phyloP scores from a whole-genome alignment of 2,329 filamentous ascomycete species.

The Thermothelomyces thermophilus region DNA sequence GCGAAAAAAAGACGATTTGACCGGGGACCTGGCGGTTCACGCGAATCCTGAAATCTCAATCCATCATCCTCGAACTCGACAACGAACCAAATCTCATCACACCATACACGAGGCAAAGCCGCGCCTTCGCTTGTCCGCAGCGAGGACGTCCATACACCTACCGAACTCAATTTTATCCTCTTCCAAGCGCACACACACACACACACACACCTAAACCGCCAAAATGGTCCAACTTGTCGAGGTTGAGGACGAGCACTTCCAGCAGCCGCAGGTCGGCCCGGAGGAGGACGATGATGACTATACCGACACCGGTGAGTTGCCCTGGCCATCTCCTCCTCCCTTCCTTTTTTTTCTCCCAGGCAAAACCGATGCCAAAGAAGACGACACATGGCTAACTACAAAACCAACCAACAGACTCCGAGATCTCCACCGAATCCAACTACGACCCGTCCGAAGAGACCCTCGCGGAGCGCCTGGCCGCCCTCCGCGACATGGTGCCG shows the following conservation, averaged over 20 bases:
- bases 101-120: neutral
- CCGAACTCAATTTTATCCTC: neutral
- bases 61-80: slow-evolving; percentile 7
- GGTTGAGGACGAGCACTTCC: slow-evolving; percentile 94
- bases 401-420: slow-evolving; percentile 56
- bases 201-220: slow-evolving; percentile 21
- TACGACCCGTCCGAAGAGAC: slow-evolving; percentile 54
- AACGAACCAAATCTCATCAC: neutral
- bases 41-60: slow-evolving; percentile 12
- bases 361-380: neutral
- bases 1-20: slow-evolving; percentile 17
- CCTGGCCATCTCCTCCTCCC: neutral
- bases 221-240: slow-evolving; percentile 95
- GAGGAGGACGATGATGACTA: slow-evolving; percentile 88
- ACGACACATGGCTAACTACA: no score
- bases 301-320: slow-evolving; percentile 73
- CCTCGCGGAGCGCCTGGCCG: slow-evolving; percentile 62
- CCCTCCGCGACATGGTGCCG: slow-evolving; percentile 69
- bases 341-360: neutral
- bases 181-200: neutral
- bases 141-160: neutral
- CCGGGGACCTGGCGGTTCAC: slow-evolving; percentile 3
- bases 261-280: slow-evolving; percentile 59
- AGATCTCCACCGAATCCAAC: slow-evolving; percentile 76
- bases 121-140: neutral